These are phyloP conservation scores for Apiotrichum domesticum DNA, from an alignment of 1,284 basidiomycete genomes.

Conservation along the genomic window DNA sequence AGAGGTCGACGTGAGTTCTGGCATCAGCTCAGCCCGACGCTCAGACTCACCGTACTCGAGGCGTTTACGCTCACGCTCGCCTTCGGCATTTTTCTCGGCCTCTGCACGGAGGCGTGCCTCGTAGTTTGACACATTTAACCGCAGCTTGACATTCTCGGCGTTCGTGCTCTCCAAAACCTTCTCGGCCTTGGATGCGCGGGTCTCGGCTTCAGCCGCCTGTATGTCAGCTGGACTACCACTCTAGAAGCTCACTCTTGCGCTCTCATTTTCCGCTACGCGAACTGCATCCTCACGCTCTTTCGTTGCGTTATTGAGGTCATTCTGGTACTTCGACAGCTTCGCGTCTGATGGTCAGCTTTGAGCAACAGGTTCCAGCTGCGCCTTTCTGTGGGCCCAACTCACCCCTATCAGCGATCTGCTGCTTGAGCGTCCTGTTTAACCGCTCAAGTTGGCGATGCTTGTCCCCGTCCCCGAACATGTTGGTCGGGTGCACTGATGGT, in stretches of 20 bases:
- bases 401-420: constrained; percentile 40
- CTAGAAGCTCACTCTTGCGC: not conserved
- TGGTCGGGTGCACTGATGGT: not conserved
- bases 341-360: not conserved
- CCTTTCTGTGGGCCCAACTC: constrained; percentile 1
- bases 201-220: constrained; percentile 30
- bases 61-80: constrained; percentile 33
- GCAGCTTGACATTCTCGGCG: constrained; percentile 32
- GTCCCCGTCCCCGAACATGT: constrained; percentile 39
- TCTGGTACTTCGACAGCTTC: not conserved
- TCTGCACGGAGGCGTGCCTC: constrained; percentile 29
- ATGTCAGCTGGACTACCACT: not conserved
- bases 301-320: not conserved
- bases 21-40: not conserved
- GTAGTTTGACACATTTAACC: constrained; percentile 36
- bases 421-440: constrained; percentile 36
- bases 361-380: not conserved
- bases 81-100: constrained; percentile 25
- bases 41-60: constrained; percentile 33
- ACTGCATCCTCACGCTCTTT: not conserved
- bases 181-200: constrained; percentile 30
- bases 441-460: constrained; percentile 39
- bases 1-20: constrained; percentile 7
- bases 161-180: constrained; percentile 9
- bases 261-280: not conserved